Base-by-base conservation (phyloP, 768 basidiomycete genomes). In the Tylopilus subfusipes region DNA sequence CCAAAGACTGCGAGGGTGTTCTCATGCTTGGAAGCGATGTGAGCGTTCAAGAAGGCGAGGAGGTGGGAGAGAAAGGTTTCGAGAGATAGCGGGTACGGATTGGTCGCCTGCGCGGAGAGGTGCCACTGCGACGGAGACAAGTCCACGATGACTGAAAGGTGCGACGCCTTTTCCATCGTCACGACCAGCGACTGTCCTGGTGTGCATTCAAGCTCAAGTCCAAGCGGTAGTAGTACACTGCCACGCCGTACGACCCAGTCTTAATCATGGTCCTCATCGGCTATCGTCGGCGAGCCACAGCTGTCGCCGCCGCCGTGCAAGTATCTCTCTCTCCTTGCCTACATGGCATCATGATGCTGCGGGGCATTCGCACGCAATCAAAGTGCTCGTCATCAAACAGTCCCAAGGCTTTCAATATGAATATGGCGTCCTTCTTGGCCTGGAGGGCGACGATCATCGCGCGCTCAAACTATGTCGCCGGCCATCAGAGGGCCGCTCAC, bases 1-100 rank as follows among this genome's bases (percentile, higher is more conserved):
- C 84, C 96, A 67, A 93, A 96, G 52, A 98, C 89, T 7, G 93
- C 90, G 36, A 99, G 78, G 5, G 89, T 82, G 67, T 99, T 99
- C 69, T 96, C 94, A 73, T 94, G 88, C 59, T 87, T 84, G 58
- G 84, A 81, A 2, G 94, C 94, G 56, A 98, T 81, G 72, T 98
- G 94, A 4, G 93, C 83, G 66, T 99, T 98, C 64, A 96, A 76
- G 65, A 98, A 96, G 29, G 90, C 86, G 53, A 98, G 81, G 25
- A 97, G 75, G 63, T 93, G 90, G 3, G 90, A 83, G 43, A 98
- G 77, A 67, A 98, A 97, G 1, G 79, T 62, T 19, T 80, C 73
- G 42, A 98, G 79, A 2, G 85, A 68, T 13, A 98, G 72, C 0
- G 84, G 78, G 61, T 79, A 73, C 4, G 72, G 53, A 48, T 80